Evolutionary conservation across 768 basidiomycete species (phyloP).

Genomic region (Termitomyces heimii): DNA sequence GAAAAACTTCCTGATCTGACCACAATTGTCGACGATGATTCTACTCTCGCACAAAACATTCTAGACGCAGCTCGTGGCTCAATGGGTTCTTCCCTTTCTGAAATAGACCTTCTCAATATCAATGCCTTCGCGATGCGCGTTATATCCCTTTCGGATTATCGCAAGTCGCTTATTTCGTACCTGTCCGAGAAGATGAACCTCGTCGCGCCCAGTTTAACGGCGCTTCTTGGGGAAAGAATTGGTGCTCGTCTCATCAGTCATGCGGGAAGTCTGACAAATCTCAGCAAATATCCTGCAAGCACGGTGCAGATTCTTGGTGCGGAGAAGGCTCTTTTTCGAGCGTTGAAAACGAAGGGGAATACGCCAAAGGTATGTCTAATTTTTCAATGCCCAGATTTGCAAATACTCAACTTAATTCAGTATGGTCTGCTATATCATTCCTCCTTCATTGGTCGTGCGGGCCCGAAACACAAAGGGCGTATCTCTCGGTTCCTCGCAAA

Average conservation of each 20-base stretch:
- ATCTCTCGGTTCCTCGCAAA: constrained; percentile 99
- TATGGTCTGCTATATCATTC: constrained; percentile 98
- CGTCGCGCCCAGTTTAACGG: constrained; percentile 90
- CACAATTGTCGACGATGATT: constrained; percentile 76
- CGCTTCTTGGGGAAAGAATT: constrained; percentile 87
- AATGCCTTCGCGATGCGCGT: constrained; percentile 86
- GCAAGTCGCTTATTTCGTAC: constrained; percentile 84
- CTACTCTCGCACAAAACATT: constrained; percentile 85
- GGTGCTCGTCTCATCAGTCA: constrained; percentile 92
- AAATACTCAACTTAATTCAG: constrained; percentile 31
- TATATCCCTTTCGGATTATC: constrained; percentile 88
- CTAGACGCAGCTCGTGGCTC: constrained; percentile 91
- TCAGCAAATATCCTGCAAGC: constrained; percentile 97
- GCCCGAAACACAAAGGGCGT: constrained; percentile 91
- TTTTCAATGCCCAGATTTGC: neutral
- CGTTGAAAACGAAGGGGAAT: constrained; percentile 97
- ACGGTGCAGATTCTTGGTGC: constrained; percentile 98
- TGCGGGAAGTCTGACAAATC: constrained; percentile 92
- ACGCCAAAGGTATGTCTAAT: constrained; percentile 73
- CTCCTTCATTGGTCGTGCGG: constrained; percentile 93
- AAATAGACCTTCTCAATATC: constrained; percentile 96
- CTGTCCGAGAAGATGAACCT: constrained; percentile 96
- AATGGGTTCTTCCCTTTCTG: constrained; percentile 89
- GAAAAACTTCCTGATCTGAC: constrained; percentile 78
- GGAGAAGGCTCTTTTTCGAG: constrained; percentile 96